These are phyloP conservation scores for Fistulinella prunicolor DNA, from an alignment of 768 basidiomycete species.

Conservation along the genomic window DNA sequence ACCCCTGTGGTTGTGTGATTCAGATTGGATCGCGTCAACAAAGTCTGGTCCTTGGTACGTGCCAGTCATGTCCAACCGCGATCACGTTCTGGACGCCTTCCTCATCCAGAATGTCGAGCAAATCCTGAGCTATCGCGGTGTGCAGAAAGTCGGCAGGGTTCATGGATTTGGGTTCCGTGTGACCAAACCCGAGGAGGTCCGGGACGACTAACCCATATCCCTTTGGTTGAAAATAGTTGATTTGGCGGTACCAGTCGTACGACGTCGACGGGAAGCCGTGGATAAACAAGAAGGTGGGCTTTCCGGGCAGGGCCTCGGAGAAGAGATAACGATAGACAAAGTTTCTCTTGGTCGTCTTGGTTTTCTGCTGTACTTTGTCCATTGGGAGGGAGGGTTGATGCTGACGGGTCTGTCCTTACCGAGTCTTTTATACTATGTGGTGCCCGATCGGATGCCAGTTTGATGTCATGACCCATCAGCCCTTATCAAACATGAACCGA, in stretches of 20 bases:
- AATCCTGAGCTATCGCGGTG: slow-evolving; percentile 29
- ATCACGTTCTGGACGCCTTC: slow-evolving; percentile 33
- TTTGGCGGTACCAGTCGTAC: slow-evolving; percentile 42
- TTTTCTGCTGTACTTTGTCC: slow-evolving; percentile 26
- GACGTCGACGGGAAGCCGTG: slow-evolving; percentile 46
- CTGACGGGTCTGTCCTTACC: no score
- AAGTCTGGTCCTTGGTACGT: neutral
- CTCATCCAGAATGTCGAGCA: slow-evolving; percentile 38
- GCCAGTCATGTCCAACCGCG: slow-evolving; percentile 44
- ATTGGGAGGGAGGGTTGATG: no score
- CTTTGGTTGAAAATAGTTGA: slow-evolving; percentile 35
- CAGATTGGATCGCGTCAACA: slow-evolving; percentile 1
- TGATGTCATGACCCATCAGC: no score
- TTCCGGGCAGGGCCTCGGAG: slow-evolving; percentile 21
- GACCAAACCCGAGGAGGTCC: slow-evolving; percentile 47
- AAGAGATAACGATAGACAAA: slow-evolving; percentile 38
- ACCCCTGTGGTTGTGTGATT: slow-evolving; percentile 38
- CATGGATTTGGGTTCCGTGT: slow-evolving; percentile 40
- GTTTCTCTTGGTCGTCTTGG: slow-evolving; percentile 35
- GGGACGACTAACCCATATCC: slow-evolving; percentile 47
- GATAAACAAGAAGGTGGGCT: slow-evolving; percentile 41
- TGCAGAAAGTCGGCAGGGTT: slow-evolving; percentile 28
- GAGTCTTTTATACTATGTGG: slow-evolving; percentile 7
- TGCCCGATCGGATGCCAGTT: slow-evolving; percentile 17
- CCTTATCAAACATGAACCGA: slow-evolving; percentile 18